Percentiles rank a stretch among this genome's conserved stretches.
phyloP scores from a whole-genome alignment of 2,329 filamentous ascomycete species.

The Gnomoniopsis smithogilvyi region DNA sequence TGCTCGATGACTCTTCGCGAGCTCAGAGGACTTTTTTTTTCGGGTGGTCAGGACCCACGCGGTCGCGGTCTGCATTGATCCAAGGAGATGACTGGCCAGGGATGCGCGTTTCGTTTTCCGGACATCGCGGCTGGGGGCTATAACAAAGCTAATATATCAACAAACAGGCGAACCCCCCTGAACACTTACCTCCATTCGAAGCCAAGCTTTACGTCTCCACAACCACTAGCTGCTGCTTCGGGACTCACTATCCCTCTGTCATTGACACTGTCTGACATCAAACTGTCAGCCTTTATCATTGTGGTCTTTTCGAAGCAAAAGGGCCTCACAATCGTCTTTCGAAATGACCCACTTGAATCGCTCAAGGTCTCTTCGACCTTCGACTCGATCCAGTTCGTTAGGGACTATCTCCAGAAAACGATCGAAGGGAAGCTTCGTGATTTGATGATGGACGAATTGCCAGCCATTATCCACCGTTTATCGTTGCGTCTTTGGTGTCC shows the following conservation, averaged over 20 bases:
- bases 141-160: slow-evolving; percentile 46
- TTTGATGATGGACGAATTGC: slow-evolving; percentile 96
- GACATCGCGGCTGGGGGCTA: slow-evolving; percentile 28
- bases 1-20: slow-evolving; percentile 9
- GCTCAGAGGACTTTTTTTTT: slow-evolving; percentile 15
- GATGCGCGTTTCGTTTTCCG: slow-evolving; percentile 29
- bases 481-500: slow-evolving; percentile 88
- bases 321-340: slow-evolving; percentile 91
- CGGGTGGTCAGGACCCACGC: slow-evolving; percentile 1
- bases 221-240: slow-evolving; percentile 85
- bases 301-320: slow-evolving; percentile 97
- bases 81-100: slow-evolving; percentile 31
- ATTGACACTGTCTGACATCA: slow-evolving; percentile 93
- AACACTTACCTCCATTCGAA: slow-evolving; percentile 94
- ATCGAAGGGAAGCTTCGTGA: slow-evolving; percentile 92
- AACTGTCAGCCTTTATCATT: slow-evolving; percentile 95
- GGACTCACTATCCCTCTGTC: slow-evolving; percentile 96
- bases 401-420: slow-evolving; percentile 92
- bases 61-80: slow-evolving; percentile 28
- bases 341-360: slow-evolving; percentile 96
- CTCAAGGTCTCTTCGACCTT: slow-evolving; percentile 98
- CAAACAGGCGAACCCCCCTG: slow-evolving; percentile 79
- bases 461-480: slow-evolving; percentile 90
- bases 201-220: slow-evolving; percentile 86
- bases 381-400: slow-evolving; percentile 97